Evolutionary conservation across 352 stramenopile genomes (phyloP).

Genomic region (Elongisporangium senticosum): DNA sequence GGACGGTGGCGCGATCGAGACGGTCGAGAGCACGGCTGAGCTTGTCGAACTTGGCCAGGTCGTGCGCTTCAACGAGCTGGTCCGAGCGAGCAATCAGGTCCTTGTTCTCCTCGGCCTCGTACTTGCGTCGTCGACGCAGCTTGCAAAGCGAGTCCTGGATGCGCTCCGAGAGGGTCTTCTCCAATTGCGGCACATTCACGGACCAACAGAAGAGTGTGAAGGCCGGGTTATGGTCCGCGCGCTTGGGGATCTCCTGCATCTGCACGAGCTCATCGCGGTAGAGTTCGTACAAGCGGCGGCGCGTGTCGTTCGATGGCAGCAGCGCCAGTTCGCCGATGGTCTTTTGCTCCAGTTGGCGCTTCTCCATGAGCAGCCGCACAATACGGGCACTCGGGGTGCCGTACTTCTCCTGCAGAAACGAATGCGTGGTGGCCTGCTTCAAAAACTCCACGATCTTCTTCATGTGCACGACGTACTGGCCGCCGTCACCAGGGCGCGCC

Average conservation of each 20-base stretch:
- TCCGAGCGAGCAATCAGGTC: constrained; percentile 85
- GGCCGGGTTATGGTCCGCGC: constrained; percentile 83
- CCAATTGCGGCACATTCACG: constrained; percentile 64
- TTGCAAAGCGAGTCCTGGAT: constrained; percentile 68
- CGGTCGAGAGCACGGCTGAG: constrained; percentile 80
- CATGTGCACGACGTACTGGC: constrained; percentile 88
- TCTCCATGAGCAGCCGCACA: constrained; percentile 78
- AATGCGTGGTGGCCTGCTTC: constrained; percentile 68
- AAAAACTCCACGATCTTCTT: constrained; percentile 84
- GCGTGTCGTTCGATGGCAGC: constrained; percentile 75
- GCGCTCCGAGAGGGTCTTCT: constrained; percentile 51
- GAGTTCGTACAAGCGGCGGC: constrained; percentile 77
- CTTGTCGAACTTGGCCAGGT: constrained; percentile 85
- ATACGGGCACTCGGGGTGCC: constrained; percentile 79
- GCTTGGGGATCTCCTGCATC: constrained; percentile 85
- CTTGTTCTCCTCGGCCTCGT: constrained; percentile 82
- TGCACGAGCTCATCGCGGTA: constrained; percentile 70
- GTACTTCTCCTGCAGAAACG: constrained; percentile 80
- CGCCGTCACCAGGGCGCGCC: constrained; percentile 57
- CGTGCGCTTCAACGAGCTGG: constrained; percentile 80
- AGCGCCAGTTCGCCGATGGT: constrained; percentile 80
- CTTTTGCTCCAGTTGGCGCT: constrained; percentile 84
- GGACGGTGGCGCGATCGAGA: constrained; percentile 75
- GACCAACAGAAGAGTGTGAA: constrained; percentile 87
- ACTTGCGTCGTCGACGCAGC: constrained; percentile 61